Evolutionary conservation across 805 yeast species (phyloP), one percentile per base, ranked within the genome.

Genomic region (Wickerhamomyces mucosus): DNA sequence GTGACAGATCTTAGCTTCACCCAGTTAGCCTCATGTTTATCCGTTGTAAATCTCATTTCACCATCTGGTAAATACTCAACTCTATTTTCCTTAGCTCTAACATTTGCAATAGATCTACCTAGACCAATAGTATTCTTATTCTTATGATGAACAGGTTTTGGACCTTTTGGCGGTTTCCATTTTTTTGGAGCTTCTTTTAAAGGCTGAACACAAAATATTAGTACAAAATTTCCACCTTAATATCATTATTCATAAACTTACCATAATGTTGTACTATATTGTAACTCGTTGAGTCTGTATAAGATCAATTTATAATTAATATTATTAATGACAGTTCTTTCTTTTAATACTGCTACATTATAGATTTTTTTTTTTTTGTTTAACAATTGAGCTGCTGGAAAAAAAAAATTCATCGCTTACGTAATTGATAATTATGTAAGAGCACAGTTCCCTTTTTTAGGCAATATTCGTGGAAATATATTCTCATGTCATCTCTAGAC

Each of bases 1-100:
- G 97, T 92, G 12, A 92, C 94, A 3, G 96, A 86, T 53, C 92
- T 73, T 50, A 92, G 61, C 41, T 86, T 84, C 31, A 83, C 94
- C 94, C 95, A 85, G 39, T 69, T 71, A 11, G 85, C 94, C 51
- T 84, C 94, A 43, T 74, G 82, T 44, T 78, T 78, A 28, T 72
- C 78, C 0, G 95, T 85, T 14, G 94, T 82, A 56, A 85, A 86
- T 47, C 95, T 66, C 73, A 83, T 70, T 49, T 82, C 94, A 42
- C 94, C 94, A 60, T 80, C 92, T 18, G 94, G 94, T 27, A 81
- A 59, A 45, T 61, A 73, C 50, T 78, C 76, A 34, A 82, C 71
- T 38, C 72, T 69, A 50, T 82, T 79, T 48, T 79, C 86, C 41
- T 63, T 63, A 27, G 72, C 63, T 56, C 88, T 72, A 36, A 77